phyloP scores from a whole-genome alignment of 2,329 filamentous ascomycete genomes.

The Fusarium albidum region DNA sequence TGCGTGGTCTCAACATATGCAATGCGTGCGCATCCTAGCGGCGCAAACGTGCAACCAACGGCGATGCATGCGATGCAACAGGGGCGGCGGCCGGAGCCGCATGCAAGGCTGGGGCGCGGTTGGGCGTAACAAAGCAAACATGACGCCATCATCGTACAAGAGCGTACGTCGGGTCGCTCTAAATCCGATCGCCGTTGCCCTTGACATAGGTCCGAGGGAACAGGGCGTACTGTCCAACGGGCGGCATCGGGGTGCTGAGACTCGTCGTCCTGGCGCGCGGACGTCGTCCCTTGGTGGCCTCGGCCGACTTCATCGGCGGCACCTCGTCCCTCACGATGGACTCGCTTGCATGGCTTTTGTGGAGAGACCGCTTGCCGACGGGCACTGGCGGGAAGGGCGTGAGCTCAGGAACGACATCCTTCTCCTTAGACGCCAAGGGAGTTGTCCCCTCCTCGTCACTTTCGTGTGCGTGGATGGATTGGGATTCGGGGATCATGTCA shows the following conservation, averaged over 20 bases:
- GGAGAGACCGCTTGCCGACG: constrained; percentile 37
- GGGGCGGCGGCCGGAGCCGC: constrained; percentile 11
- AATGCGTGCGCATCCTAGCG: background rate
- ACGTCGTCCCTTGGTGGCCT: constrained; percentile 44
- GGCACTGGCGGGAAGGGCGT: constrained; percentile 37
- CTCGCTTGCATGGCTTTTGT: constrained; percentile 51
- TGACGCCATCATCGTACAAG: constrained; percentile 9
- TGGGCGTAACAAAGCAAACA: constrained; percentile 13
- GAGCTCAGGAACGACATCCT: constrained; percentile 48
- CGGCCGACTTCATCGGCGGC: constrained; percentile 42
- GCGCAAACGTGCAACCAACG: background rate
- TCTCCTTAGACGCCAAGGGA: constrained; percentile 39
- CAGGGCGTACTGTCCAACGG: constrained; percentile 56
- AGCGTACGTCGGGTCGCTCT: constrained; percentile 7
- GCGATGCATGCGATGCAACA: constrained; percentile 1
- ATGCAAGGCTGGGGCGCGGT: constrained; percentile 12
- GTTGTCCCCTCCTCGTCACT: constrained; percentile 38
- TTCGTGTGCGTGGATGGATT: constrained; percentile 33
- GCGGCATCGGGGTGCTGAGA: constrained; percentile 51
- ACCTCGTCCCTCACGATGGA: constrained; percentile 44
- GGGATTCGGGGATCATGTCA: constrained; percentile 43
- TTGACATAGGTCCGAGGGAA: constrained; percentile 51
- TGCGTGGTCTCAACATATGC: constrained; percentile 5
- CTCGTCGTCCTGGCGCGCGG: constrained; percentile 57
- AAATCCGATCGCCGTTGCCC: constrained; percentile 45